Evolutionary conservation across 805 yeast species (phyloP), one percentile per base, ranked within the genome.

Genomic region (Wickerhamomyces kurtzmanii): DNA sequence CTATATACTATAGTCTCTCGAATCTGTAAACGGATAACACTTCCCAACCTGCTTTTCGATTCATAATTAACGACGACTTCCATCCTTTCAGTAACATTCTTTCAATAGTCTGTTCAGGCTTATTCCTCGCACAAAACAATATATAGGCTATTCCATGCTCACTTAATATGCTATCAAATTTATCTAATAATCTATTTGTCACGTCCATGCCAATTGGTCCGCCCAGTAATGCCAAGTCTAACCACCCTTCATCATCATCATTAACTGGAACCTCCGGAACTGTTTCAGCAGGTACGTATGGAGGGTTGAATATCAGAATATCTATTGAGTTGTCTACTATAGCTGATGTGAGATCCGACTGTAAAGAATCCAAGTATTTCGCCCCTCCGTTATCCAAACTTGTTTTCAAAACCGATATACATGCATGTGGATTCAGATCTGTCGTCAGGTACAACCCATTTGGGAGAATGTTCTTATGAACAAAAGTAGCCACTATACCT

Each of bases 11-110:
- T 11, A 11, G 4, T 20, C 30, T 42, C 26, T 31, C 45, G 42
- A 87, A 83, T 37, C 75, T 64, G 53, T 78, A 73, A 7, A 89
- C 78, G 31, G 83, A 71, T 20, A 91, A 59, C 8, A 80, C 89
- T 53, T 91, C 98, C 96, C 97, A 86, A 0, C 97, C 97, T 1
- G 96, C 95, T 43, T 82, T 83, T 30, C 96, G 63, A 24, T 64
- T 62, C 4, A 73, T 66, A 1, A 84, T 59, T n/a, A 55, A 40
- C 3, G 59, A 56, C 1, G 69, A 71, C 0, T 30, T 30, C 85
- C 94, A 89, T 0, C 65, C 65, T 8, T 47, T 43, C 2, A 38
- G 31, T 11, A 42, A 29, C 75, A 84, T 77, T 3, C 29, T 24
- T 7, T 48, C 40, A 0, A 65, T 65, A 1, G 87, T 82, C 6